Conservation (phyloP, 164 flowering plant genomes). For the Houttuynia cordata region DNA sequence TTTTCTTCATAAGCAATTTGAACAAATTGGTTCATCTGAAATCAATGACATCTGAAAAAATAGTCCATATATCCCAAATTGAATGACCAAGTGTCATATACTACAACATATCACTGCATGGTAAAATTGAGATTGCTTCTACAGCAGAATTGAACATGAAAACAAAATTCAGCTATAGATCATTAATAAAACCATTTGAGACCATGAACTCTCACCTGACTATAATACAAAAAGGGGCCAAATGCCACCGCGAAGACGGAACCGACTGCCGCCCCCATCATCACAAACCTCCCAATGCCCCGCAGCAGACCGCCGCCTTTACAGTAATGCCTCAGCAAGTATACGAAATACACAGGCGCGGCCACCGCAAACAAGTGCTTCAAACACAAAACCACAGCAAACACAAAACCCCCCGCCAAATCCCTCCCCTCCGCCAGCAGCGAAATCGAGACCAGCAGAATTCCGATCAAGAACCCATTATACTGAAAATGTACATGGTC, state of each 20-base stretch:
- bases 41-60: too few species aligned
- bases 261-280: conserved; percentile 53
- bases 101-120: too few species aligned
- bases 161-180: too few species aligned
- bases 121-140: too few species aligned
- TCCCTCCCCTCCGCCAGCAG: conserved; percentile 64
- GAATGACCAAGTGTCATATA: too few species aligned
- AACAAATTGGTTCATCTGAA: too few species aligned
- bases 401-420: conserved; percentile 71
- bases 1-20: too few species aligned
- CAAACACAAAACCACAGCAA: conserved; percentile 71
- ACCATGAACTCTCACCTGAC: conserved; percentile 36
- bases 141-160: too few species aligned
- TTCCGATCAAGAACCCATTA: conserved; percentile 80
- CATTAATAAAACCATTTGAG: neutral
- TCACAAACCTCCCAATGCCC: conserved; percentile 44
- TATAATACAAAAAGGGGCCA: conserved; percentile 69
- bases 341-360: conserved; percentile 85
- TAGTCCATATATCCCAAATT: too few species aligned
- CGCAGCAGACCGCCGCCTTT: conserved; percentile 33
- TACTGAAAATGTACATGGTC: conserved; percentile 96
- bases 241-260: conserved; percentile 59
- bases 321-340: conserved; percentile 78
- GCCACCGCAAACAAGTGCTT: conserved; percentile 95
- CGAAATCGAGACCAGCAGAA: conserved; percentile 61